Evolutionary conservation across 495 filamentous ascomycete species (phyloP).

Genomic region (Penicillium crystallinum): DNA sequence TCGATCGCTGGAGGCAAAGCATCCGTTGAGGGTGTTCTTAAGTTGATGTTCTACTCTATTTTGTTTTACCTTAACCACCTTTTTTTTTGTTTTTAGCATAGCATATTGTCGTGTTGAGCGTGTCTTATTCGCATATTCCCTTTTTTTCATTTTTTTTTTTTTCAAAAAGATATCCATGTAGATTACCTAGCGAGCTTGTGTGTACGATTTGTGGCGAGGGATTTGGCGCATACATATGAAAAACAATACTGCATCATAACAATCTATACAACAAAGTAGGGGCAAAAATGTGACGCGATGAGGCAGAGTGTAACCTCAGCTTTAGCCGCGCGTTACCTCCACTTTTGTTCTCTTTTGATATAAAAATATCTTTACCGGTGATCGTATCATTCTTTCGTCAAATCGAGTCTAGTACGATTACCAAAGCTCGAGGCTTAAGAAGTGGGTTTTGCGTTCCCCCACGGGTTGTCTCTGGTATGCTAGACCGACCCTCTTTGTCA

Average conservation of each 20-base stretch:
- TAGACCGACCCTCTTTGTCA: constrained; percentile 15
- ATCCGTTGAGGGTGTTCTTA: constrained; percentile 36
- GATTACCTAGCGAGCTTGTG: constrained; percentile 8
- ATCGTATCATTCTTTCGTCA: not conserved
- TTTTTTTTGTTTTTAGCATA: constrained; percentile 16
- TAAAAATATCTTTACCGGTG: not conserved
- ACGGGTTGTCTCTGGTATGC: constrained; percentile 22
- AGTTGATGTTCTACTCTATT: constrained; percentile 6
- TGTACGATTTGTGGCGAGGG: constrained; percentile 4
- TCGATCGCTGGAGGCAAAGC: constrained; percentile 88
- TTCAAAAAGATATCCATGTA: constrained; percentile 20
- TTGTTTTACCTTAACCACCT: constrained; percentile 2
- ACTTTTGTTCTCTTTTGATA: not conserved
- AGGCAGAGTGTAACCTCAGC: constrained; percentile 2
- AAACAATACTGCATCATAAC: no score
- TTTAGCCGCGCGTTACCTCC: constrained; percentile 2
- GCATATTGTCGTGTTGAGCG: constrained; percentile 17
- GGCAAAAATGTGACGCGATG: constrained; percentile 2
- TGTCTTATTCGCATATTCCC: constrained; percentile 2
- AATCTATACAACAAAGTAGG: not conserved
- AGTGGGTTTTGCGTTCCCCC: constrained; percentile 16
- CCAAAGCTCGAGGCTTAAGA: not conserved
- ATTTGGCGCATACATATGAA: not conserved
- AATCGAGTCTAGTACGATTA: not conserved
- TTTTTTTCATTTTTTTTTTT: not conserved